Evolutionary conservation across 1,284 basidiomycete species (phyloP), one percentile per base, ranked within the genome.

Genomic region (Porodaedalea pini): DNA sequence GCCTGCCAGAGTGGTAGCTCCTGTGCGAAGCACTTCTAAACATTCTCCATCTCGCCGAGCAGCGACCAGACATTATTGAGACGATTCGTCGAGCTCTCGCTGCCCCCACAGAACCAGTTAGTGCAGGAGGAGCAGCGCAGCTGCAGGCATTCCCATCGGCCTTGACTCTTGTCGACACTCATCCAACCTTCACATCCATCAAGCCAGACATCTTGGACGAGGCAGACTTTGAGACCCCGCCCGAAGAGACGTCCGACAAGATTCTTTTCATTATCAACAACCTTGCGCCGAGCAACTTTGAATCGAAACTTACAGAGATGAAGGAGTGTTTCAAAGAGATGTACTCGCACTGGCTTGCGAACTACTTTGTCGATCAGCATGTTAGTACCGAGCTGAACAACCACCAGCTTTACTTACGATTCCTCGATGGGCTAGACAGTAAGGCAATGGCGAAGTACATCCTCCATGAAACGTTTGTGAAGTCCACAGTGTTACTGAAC

Each of bases 251-350:
- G 21, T 92, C 94, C 21, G 97, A 99, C 79, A 88, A 88, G 67
- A 94, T 99, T 64, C 78, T 99, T 50, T 99, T 99, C 79, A 94
- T 98, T 66, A 87, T 99, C 73, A 99, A 99, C 78, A 98, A 99
- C 66, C 82, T 99, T 53, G 94, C 96, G 0, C 91, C 93, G 2
- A 92, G 79, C 72, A 99, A 99, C 70, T 93, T 98, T 63, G 93
- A 95, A 40, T 69, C 80, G 31, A 98, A 98, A 73, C 74, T 94
- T 34, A 71, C 74, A 41, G 94, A 97, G 67, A 93, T 98, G 84
- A 78, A 79, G 60, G 83, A 84, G 51, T 76, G 89, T 57, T 94
- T 95, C 70, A 80, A 89, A 49, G 86, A 92, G 63, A 77, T 83
- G 50, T 86, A 94, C 67, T 85, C 94, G 37, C 82, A 90, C 57